Evolutionary conservation across 2,329 filamentous ascomycete species (phyloP).

Genomic region (Cercospora sp.): DNA sequence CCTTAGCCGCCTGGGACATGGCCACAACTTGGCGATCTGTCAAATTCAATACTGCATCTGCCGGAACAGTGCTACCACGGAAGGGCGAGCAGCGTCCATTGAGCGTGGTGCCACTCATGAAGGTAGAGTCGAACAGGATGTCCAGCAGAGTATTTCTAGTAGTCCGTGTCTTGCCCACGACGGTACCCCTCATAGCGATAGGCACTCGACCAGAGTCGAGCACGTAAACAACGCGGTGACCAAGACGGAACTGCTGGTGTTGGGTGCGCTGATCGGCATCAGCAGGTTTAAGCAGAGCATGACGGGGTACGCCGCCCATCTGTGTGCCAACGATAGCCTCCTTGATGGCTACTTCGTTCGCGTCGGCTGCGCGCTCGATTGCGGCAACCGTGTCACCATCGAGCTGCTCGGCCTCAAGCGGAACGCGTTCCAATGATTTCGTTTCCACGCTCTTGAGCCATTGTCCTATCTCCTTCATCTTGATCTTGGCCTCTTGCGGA

Average conservation of each 20-base stretch:
- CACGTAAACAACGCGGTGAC: slow-evolving; percentile 90
- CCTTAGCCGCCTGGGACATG: slow-evolving; percentile 45
- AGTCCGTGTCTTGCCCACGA: slow-evolving; percentile 91
- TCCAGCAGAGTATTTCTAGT: slow-evolving; percentile 80
- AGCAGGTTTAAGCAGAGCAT: slow-evolving; percentile 84
- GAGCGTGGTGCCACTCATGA: slow-evolving; percentile 95
- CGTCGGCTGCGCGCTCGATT: slow-evolving; percentile 75
- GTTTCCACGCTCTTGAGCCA: slow-evolving; percentile 93
- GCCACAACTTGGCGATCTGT: slow-evolving; percentile 76
- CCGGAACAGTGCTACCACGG: slow-evolving; percentile 86
- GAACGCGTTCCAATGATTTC: slow-evolving; percentile 92
- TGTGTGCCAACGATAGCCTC: slow-evolving; percentile 60
- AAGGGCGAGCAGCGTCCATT: slow-evolving; percentile 89
- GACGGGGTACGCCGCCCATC: slow-evolving; percentile 78
- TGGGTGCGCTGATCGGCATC: slow-evolving; percentile 93
- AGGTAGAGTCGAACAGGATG: slow-evolving; percentile 88
- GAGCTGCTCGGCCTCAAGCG: slow-evolving; percentile 91
- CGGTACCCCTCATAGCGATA: slow-evolving; percentile 85
- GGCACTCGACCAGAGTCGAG: slow-evolving; percentile 92
- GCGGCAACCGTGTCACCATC: slow-evolving; percentile 84
- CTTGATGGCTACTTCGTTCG: slow-evolving; percentile 54
- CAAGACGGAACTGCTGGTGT: slow-evolving; percentile 78
- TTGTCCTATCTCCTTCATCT: slow-evolving; percentile 88
- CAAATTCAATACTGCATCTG: slow-evolving; percentile 85
- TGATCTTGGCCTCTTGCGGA: slow-evolving; percentile 67